Evolutionary conservation across 805 yeast genomes (phyloP).

Genomic region (Candida nanaspora): DNA sequence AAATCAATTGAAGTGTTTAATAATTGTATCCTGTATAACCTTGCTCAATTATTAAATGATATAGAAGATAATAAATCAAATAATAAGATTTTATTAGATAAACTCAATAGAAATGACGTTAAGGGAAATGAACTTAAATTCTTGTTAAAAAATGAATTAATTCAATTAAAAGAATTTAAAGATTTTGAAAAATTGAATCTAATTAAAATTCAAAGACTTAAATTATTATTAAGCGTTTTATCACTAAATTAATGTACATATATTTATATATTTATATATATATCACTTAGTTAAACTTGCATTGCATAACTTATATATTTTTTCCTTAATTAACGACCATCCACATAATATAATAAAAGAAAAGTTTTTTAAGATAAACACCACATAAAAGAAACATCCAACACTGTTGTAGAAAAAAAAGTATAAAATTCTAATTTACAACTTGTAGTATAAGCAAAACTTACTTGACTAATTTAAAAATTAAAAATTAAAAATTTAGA

Average conservation of each 20-base stretch:
- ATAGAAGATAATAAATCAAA: constrained; percentile 48
- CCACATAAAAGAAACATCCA: too few species aligned
- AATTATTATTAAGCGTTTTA: background rate
- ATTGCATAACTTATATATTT: too few species aligned
- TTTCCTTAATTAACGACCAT: too few species aligned
- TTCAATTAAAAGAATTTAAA: constrained; percentile 42
- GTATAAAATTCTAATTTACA: too few species aligned
- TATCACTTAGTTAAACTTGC: too few species aligned
- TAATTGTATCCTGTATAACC: constrained; percentile 41
- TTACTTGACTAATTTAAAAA: too few species aligned
- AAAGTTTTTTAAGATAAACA: too few species aligned
- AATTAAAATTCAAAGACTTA: background rate
- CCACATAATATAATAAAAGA: too few species aligned
- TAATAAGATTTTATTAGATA: constrained; percentile 62
- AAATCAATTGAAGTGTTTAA: constrained; percentile 28
- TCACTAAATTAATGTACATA: constrained; percentile 12
- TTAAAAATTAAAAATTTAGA: too few species aligned
- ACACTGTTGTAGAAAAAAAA: too few species aligned
- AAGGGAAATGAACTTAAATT: constrained; percentile 72
- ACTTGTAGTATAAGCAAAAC: too few species aligned
- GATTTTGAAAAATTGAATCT: background rate
- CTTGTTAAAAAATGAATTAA: constrained; percentile 66
- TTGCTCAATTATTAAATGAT: constrained; percentile 43
- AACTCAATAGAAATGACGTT: constrained; percentile 86
- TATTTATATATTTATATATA: too few species aligned